Base-by-base conservation (phyloP, 2,329 filamentous ascomycete genomes). In the Dactylellina sp. region DNA sequence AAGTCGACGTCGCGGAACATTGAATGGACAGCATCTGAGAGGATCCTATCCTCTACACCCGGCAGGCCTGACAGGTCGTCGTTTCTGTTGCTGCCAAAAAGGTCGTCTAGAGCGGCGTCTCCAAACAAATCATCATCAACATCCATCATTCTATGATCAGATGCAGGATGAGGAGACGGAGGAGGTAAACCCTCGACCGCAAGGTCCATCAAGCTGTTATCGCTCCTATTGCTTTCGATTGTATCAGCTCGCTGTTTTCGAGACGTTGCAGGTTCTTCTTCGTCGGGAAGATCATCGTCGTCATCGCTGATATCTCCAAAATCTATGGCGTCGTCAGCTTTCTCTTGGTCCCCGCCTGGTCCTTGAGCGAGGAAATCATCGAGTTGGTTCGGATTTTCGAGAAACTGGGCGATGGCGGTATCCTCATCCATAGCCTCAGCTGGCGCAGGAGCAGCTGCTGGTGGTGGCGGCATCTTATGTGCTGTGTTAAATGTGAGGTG, bases 231-330 rank as follows among this genome's bases (percentile, higher is more conserved):
- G 62, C 63, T 49, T 50, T 62, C 52, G 55, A 32, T 74, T 76
- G 70, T 55, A 50, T 63, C 61, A 12, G 53, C 32, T 14, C 61
- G 20, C 42, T 63, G 60, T 24, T 59, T 39, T 35, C 63, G 37
- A 16, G 63, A 42, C 9, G 25, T 1, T 1, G 76, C 52, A 5
- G 72, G 76, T 61, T 88, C 86, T 63, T 89, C 86, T 72, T 91
- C 89, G 76, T 95, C 92, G 5, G 95, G 92, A 9, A 92, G 90
- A 6, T 97, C 60, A 20, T 72, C 85, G 76, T 97, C 93, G 79
- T 96, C 93, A 80, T 98, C 94, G 76, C 90, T 90, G 75, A 98
- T 93, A 79, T 97, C 92, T 80, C 91, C 92, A 78, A 86, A 99
- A 80, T 99, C 95, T 75, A 95, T 83, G 42, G 95, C 95, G 82